These are phyloP conservation scores for Penicillium bovifimosum DNA, from an alignment of 495 filamentous ascomycete species.

Conservation along the genomic window DNA sequence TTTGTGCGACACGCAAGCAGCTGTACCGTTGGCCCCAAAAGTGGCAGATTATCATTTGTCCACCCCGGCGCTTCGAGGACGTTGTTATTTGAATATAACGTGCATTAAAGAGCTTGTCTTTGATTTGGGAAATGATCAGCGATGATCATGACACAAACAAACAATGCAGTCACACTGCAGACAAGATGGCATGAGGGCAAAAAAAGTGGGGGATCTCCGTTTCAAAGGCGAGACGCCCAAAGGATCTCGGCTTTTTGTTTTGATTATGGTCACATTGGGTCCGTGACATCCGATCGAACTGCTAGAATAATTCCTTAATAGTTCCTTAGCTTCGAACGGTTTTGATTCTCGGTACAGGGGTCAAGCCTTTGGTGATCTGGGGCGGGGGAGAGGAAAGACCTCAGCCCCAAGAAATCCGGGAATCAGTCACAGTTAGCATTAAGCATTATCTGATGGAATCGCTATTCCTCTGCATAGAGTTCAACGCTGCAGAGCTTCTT, in stretches of 20 bases:
- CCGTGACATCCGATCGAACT: neutral
- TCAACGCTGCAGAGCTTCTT: neutral
- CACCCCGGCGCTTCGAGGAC: conserved; percentile 1
- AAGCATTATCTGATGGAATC: no score
- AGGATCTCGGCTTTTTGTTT: neutral
- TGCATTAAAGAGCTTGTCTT: neutral
- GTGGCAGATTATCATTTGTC: neutral
- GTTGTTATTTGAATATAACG: neutral
- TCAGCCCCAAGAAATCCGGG: neutral
- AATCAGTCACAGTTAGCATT: no score
- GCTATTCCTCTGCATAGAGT: no score
- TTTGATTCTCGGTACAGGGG: neutral
- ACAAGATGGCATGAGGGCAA: neutral
- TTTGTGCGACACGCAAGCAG: neutral
- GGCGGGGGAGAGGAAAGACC: neutral
- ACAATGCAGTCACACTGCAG: neutral
- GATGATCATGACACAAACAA: neutral
- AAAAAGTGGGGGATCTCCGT: neutral
- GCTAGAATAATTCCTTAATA: neutral
- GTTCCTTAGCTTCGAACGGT: neutral
- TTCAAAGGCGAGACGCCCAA: conserved; percentile 7
- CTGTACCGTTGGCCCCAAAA: neutral
- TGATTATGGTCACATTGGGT: conserved; percentile 2
- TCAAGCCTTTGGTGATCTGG: neutral
- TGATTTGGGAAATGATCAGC: neutral